Conservation (phyloP, 2,329 filamentous ascomycete species). For the Aureobasidium pullulans region DNA sequence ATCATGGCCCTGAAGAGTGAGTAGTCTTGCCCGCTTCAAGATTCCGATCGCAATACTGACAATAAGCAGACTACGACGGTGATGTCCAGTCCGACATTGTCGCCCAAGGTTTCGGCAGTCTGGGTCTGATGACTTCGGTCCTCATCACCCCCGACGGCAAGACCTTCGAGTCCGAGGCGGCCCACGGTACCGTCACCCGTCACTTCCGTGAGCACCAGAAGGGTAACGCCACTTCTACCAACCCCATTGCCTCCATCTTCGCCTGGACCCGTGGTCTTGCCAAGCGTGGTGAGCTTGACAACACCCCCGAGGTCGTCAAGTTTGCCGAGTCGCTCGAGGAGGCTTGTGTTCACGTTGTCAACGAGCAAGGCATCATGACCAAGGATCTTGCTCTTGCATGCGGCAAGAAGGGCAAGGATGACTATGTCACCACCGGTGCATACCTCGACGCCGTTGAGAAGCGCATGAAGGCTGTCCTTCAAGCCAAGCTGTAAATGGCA, state of each 20-base stretch:
- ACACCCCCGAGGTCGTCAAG: constrained; percentile 81
- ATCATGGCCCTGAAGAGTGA: constrained; percentile 97
- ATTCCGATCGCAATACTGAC: constrained; percentile 13
- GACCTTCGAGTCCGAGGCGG: constrained; percentile 95
- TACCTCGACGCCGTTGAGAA: constrained; percentile 91
- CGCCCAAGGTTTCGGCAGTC: constrained; percentile 94
- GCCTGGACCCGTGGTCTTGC: constrained; percentile 94
- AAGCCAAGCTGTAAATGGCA: constrained; percentile 58
- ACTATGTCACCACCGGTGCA: constrained; percentile 86
- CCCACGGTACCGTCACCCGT: constrained; percentile 95
- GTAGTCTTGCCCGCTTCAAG: constrained; percentile 26
- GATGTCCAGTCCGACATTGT: constrained; percentile 98
- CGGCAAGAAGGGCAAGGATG: constrained; percentile 75
- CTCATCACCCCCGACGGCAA: constrained; percentile 94
- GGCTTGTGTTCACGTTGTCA: constrained; percentile 90
- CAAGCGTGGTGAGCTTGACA: constrained; percentile 88
- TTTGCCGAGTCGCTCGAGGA: constrained; percentile 90
- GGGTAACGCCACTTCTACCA: constrained; percentile 92
- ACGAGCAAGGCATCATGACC: constrained; percentile 94
- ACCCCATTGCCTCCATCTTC: constrained; percentile 98
- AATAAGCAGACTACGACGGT: constrained; percentile 79
- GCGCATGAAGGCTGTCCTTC: constrained; percentile 72
- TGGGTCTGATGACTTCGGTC: constrained; percentile 97
- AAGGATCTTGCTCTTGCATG: constrained; percentile 96
- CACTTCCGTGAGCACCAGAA: constrained; percentile 99